Evolutionary conservation across 129 eudicot species (phyloP).

Genomic region (Lactuca sativa): DNA sequence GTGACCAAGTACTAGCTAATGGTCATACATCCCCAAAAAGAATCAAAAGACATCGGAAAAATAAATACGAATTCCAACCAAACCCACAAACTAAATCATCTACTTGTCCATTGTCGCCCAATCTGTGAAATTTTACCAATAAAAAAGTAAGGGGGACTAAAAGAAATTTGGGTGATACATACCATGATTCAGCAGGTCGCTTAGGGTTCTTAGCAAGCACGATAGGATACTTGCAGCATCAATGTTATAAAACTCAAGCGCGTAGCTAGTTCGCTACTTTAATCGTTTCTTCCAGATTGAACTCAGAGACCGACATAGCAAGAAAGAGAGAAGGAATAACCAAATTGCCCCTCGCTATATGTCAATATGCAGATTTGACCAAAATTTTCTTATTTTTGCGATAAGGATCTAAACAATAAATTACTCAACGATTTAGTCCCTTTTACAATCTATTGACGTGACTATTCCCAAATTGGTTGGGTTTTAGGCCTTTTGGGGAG

Average conservation of each 20-base stretch:
- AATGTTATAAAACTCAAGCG: neutral
- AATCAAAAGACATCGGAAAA: neutral
- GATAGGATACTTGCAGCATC: conserved; percentile 6
- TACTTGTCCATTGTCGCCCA: neutral
- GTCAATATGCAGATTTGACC: neutral
- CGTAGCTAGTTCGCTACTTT: neutral
- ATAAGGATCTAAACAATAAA: too few relatives aligned
- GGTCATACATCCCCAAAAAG: neutral
- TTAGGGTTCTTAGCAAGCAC: neutral
- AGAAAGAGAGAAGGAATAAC: neutral
- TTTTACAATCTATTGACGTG: neutral
- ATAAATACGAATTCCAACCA: neutral
- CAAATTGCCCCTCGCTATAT: conserved; percentile 3
- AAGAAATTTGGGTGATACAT: neutral
- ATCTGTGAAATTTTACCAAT: conserved; percentile 1
- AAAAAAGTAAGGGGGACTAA: neutral
- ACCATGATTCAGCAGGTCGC: conserved; percentile 15
- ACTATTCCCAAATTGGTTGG: neutral
- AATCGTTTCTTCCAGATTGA: neutral
- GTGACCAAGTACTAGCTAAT: neutral
- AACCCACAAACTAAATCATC: neutral
- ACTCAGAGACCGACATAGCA: conserved; percentile 1
- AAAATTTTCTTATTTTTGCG: neutral
- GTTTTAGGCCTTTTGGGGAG: too few relatives aligned
- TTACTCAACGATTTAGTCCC: neutral